Conservation (phyloP, 2,329 filamentous ascomycete genomes). For the Lanzia echinophila region DNA sequence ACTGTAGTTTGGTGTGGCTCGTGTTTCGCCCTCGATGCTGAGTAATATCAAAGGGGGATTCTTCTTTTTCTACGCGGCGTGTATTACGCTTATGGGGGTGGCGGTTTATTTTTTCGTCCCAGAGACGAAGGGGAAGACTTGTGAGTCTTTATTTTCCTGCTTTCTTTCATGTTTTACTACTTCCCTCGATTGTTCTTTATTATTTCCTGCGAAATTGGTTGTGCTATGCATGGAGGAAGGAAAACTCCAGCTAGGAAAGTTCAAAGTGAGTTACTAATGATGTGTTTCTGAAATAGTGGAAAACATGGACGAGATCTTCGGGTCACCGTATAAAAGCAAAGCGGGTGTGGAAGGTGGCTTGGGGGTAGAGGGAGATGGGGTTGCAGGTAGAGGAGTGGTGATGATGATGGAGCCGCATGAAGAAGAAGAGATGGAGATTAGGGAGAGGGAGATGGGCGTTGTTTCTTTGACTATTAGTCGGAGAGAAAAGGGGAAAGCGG, state of each 20-base stretch:
- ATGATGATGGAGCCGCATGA: neutral
- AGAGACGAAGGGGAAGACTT: slow-evolving; percentile 63
- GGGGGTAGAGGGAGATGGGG: neutral
- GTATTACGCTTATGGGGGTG: slow-evolving; percentile 53
- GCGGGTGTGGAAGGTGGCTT: neutral
- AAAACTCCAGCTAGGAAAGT: no score
- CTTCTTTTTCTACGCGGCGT: slow-evolving; percentile 51
- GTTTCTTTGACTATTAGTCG: neutral
- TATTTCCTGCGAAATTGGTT: no score
- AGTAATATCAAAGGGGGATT: slow-evolving; percentile 16
- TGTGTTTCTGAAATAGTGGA: slow-evolving; percentile 42
- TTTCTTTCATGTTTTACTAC: neutral
- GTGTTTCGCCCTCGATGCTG: slow-evolving; percentile 19
- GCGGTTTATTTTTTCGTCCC: slow-evolving; percentile 71
- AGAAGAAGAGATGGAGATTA: neutral
- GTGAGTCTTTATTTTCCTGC: neutral
- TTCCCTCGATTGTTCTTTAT: neutral
- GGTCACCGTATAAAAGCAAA: slow-evolving; percentile 13
- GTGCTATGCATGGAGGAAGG: no score
- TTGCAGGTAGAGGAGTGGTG: neutral
- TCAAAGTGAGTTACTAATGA: no score
- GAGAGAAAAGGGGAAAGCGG: neutral
- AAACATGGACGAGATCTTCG: slow-evolving; percentile 54
- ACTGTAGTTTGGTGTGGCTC: slow-evolving; percentile 16
- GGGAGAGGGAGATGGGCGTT: neutral